Evolutionary conservation across 1,284 basidiomycete species (phyloP).

Genomic region (Sporisorium iseilematis-ciliati): DNA sequence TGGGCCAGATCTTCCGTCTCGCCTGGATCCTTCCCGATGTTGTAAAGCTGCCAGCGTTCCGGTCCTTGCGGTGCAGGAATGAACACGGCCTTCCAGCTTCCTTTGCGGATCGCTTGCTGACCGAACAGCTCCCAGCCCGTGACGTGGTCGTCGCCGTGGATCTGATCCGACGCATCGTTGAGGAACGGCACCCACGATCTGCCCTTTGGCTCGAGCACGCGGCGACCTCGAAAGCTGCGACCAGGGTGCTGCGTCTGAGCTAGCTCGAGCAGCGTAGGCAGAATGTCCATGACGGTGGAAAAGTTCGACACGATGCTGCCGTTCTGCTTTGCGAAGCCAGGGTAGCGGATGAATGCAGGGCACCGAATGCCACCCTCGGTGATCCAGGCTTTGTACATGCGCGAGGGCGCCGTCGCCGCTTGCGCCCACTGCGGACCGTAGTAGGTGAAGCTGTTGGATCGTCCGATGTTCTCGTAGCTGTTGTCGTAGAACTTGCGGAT

Average conservation of each 20-base stretch:
- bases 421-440: slow-evolving; percentile 65
- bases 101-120: slow-evolving; percentile 59
- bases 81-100: slow-evolving; percentile 59
- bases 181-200: slow-evolving; percentile 36
- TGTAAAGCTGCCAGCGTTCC: slow-evolving; percentile 61
- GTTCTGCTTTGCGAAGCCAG: slow-evolving; percentile 3
- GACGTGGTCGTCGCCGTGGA: slow-evolving; percentile 34
- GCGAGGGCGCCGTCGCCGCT: slow-evolving; percentile 64
- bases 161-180: background rate
- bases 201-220: slow-evolving; percentile 21
- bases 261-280: slow-evolving; percentile 68
- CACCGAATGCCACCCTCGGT: slow-evolving; percentile 67
- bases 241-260: slow-evolving; percentile 44
- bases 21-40: slow-evolving; percentile 61
- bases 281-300: slow-evolving; percentile 69
- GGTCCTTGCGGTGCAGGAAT: slow-evolving; percentile 36
- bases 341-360: slow-evolving; percentile 41
- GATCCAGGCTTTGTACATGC: slow-evolving; percentile 64
- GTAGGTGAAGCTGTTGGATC: slow-evolving; percentile 55
- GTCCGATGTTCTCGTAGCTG: slow-evolving; percentile 59
- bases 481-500: slow-evolving; percentile 57
- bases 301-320: slow-evolving; percentile 45
- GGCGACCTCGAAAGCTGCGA: slow-evolving; percentile 8
- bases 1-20: slow-evolving; percentile 60
- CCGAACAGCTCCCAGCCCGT: slow-evolving; percentile 56